phyloP scores from a whole-genome alignment of 352 stramenopile genomes.

The Phytophthora foliorum region DNA sequence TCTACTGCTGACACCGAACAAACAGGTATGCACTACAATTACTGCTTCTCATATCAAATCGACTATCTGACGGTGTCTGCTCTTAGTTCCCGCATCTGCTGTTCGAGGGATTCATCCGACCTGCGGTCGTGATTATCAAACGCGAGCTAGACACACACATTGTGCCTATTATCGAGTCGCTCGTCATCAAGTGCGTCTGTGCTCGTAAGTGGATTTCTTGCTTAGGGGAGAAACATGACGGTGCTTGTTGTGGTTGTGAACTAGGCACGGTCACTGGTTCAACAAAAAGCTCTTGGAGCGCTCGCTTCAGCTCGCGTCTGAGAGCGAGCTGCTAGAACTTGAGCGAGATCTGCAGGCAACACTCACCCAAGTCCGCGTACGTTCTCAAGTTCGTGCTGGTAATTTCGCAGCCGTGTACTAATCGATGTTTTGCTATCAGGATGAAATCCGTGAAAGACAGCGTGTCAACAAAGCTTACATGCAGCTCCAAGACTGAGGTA shows the following conservation, averaged over 20 bases:
- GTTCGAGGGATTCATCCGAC: conserved; percentile 73
- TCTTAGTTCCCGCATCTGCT: conserved; percentile 66
- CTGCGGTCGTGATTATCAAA: conserved; percentile 51
- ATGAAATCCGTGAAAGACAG: conserved; percentile 29
- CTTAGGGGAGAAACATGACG: neutral
- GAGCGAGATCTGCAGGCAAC: conserved; percentile 65
- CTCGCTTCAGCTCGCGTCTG: conserved; percentile 58
- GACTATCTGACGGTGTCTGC: conserved; percentile 2
- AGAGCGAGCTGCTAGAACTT: conserved; percentile 54
- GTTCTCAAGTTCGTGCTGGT: conserved; percentile 8
- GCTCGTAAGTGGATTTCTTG: neutral
- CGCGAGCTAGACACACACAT: conserved; percentile 55
- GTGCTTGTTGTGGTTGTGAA: neutral
- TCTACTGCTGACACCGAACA: conserved; percentile 65
- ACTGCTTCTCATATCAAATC: neutral
- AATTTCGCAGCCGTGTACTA: neutral
- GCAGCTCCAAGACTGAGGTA: conserved; percentile 16
- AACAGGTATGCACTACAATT: conserved; percentile 46
- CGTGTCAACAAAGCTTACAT: conserved; percentile 11
- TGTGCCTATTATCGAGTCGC: conserved; percentile 60
- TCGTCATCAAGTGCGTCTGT: conserved; percentile 56
- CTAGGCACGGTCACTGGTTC: conserved; percentile 73
- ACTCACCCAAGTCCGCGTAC: conserved; percentile 58
- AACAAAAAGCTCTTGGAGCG: conserved; percentile 65
- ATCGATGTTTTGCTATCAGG: conserved; percentile 10